These are phyloP conservation scores for Rhynchosporium secalis DNA, from an alignment of 2,329 filamentous ascomycete genomes.

Conservation along the genomic window DNA sequence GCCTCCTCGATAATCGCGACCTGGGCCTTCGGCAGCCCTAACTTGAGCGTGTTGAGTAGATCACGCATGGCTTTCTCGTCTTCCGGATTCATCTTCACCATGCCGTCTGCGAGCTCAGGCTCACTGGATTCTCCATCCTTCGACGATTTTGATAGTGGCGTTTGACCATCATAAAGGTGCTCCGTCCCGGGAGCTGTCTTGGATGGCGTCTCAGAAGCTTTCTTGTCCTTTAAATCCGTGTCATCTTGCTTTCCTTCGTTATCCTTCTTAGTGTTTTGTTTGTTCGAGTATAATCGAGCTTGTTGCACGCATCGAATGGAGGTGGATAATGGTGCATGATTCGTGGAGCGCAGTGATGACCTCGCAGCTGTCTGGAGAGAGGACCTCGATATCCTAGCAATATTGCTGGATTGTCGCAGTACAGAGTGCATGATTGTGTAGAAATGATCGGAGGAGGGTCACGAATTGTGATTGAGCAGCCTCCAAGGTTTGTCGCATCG, in stretches of 20 bases:
- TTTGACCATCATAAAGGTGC: slow-evolving; percentile 46
- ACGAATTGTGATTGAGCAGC: slow-evolving; percentile 27
- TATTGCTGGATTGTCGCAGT: slow-evolving; percentile 64
- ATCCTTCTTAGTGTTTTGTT: slow-evolving; percentile 14
- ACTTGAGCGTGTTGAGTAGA: slow-evolving; percentile 56
- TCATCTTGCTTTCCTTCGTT: slow-evolving; percentile 29
- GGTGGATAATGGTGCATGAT: slow-evolving; percentile 43
- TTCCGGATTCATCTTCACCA: slow-evolving; percentile 49
- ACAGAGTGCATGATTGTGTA: slow-evolving; percentile 62
- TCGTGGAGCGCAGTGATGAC: slow-evolving; percentile 46
- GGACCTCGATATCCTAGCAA: slow-evolving; percentile 62
- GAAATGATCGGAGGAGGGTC: slow-evolving; percentile 21
- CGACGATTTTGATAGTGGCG: slow-evolving; percentile 40
- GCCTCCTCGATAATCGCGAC: slow-evolving; percentile 58
- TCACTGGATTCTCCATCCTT: slow-evolving; percentile 36
- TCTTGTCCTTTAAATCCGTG: slow-evolving; percentile 37
- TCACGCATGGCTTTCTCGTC: slow-evolving; percentile 60
- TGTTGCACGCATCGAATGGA: slow-evolving; percentile 39
- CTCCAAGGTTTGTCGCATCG: slow-evolving; percentile 30
- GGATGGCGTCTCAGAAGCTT: slow-evolving; percentile 36
- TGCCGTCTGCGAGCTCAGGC: slow-evolving; percentile 32
- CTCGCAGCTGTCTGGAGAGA: slow-evolving; percentile 54
- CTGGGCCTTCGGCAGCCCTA: slow-evolving; percentile 62
- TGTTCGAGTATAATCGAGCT: slow-evolving; percentile 29
- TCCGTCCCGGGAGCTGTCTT: slow-evolving; percentile 45